Evolutionary conservation across 495 filamentous ascomycete species (phyloP).

Genomic region (Hypomontagnella monticulosa): DNA sequence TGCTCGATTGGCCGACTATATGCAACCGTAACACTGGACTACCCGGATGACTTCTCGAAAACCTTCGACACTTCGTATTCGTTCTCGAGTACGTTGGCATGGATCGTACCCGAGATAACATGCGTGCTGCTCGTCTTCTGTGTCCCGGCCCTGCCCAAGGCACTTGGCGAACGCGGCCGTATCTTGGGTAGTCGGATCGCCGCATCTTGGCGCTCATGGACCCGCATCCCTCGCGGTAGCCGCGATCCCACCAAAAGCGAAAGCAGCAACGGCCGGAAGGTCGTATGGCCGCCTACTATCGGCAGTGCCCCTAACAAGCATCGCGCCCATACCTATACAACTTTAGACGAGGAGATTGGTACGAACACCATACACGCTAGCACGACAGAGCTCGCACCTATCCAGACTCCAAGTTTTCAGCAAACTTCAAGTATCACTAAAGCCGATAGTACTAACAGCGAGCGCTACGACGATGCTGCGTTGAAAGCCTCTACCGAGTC

Average conservation of each 20-base stretch:
- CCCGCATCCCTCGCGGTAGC: neutral
- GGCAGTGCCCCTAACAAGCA: neutral
- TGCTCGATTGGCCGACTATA: neutral
- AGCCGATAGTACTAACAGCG: no score
- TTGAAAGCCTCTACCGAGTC: no score
- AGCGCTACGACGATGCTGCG: no score
- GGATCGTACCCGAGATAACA: neutral
- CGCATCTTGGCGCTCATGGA: conserved; percentile 1
- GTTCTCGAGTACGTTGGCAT: neutral
- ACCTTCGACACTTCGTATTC: neutral
- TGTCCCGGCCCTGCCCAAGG: neutral
- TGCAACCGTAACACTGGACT: neutral
- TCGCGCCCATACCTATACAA: neutral
- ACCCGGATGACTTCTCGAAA: no score
- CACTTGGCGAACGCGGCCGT: neutral
- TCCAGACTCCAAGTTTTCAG: no score
- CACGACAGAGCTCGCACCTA: no score
- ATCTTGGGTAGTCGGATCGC: neutral
- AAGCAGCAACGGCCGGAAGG: neutral
- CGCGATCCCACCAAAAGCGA: neutral
- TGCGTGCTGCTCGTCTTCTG: conserved; percentile 1
- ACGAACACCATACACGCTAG: no score
- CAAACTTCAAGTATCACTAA: no score
- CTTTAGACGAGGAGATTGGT: no score
- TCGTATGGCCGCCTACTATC: neutral